Percentiles rank a stretch among this genome's conserved stretches.
Conservation (phyloP, 148 eudicot genomes). For the Gaultheria prostrata region DNA sequence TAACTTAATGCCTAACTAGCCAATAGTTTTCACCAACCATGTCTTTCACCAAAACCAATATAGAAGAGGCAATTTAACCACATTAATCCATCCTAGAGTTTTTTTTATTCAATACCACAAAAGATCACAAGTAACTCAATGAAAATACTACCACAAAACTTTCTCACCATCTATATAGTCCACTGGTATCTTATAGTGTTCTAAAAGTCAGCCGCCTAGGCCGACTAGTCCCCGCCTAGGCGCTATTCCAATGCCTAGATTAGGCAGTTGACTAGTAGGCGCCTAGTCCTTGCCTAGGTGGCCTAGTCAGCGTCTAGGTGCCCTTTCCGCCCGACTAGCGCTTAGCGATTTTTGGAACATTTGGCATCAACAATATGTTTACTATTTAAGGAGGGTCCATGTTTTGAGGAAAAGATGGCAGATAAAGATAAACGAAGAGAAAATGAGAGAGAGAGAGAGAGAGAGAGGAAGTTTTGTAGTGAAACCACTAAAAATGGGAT, state of each 20-base stretch:
- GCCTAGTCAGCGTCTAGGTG: too few relatives aligned
- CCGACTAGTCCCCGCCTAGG: too few relatives aligned
- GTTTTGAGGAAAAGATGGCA: neutral
- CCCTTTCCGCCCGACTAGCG: too few relatives aligned
- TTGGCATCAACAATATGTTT: too few relatives aligned
- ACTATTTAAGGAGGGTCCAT: neutral
- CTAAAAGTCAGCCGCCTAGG: too few relatives aligned
- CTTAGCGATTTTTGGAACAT: too few relatives aligned
- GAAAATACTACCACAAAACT: conserved; percentile 1
- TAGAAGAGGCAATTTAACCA: neutral
- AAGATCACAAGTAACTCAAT: neutral
- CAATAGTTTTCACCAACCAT: conserved; percentile 2
- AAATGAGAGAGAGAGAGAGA: neutral
- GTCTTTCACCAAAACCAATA: neutral
- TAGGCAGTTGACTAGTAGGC: too few relatives aligned
- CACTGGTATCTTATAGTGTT: neutral
- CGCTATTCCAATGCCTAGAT: too few relatives aligned
- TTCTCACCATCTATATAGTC: neutral
- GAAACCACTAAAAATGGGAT: neutral
- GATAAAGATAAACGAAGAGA: neutral
- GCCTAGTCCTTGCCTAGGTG: too few relatives aligned
- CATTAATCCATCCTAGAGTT: neutral
- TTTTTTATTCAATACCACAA: neutral
- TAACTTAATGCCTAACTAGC: neutral
- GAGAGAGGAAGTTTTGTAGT: neutral